A percentile compares a stretch with the other conserved stretches of the same genome.
These are phyloP conservation scores for Picochlorum sp. DNA, from an alignment of 139 green algal species.

Conservation along the genomic window DNA sequence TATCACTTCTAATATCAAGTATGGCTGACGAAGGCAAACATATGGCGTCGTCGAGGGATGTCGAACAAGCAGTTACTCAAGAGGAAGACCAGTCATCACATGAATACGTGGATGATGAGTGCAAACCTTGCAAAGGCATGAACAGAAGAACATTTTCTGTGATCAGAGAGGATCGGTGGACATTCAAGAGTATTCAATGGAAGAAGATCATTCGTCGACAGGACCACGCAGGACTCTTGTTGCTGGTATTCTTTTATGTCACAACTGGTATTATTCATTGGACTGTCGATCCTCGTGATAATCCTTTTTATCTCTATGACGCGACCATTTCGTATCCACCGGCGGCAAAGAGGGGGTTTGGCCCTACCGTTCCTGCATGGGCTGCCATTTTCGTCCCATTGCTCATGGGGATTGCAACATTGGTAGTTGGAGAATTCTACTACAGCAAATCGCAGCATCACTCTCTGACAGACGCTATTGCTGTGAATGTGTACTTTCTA, in stretches of 20 bases:
- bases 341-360: neutral
- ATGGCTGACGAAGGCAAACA: no score
- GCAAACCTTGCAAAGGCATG: neutral
- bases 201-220: constrained; percentile 3
- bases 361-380: constrained; percentile 1
- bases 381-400: constrained; percentile 20
- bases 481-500: constrained; percentile 20
- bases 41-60: no score
- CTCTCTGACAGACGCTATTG: constrained; percentile 12
- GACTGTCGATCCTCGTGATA: neutral
- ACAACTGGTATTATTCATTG: neutral
- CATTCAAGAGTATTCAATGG: constrained; percentile 5
- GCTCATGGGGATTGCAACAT: constrained; percentile 18
- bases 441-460: constrained; percentile 7
- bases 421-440: constrained; percentile 20
- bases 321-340: constrained; percentile 8
- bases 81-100: no score
- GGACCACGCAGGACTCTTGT: constrained; percentile 4
- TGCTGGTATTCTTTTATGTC: neutral
- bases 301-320: neutral
- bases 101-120: neutral
- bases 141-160: neutral
- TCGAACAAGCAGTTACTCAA: no score
- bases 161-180: neutral
- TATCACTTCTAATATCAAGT: no score